Evolutionary conservation across 83 land plant species (phyloP), one percentile per base, ranked within the genome.

Genomic region (Isoetes engelmannii): DNA sequence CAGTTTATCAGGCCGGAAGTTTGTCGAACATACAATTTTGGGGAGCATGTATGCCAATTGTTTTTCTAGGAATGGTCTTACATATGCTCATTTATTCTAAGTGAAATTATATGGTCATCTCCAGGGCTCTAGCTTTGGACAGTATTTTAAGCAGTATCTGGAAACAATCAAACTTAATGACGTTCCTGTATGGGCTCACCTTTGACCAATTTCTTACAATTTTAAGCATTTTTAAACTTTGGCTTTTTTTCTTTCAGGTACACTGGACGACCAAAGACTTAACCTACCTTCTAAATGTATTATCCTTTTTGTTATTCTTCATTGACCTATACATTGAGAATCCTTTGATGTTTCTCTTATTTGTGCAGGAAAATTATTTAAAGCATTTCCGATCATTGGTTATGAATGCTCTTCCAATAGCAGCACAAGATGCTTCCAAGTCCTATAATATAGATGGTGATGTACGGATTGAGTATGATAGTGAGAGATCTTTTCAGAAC

Each of bases 1-100:
- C 97, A 95, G 28, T 95, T 95, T 79, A 87, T 95, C 62, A 87
- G 92, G 28, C 99, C 99, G 19, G 99, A 95, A 83, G 83, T 95
- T 5, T 92, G 99, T 83, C 79, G 99, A 65, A 95, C 97, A 47
- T 95, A 92, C 79, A 95, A 95, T 68, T 95, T 92, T 72, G 99
- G 99, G 44, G 99, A 95, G 78, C 95, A 86, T 83, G 98, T 93
- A 90, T 41, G 44, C 12, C 45, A 8, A 42, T 65, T 53, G 17
- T 53, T 12, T 5, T 28, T 28, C 37, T 28, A 28, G 37, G 37
- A 28, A 28, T 28, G 37, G 37, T 28, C 37, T 28, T 28, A 28
- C 1, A 28, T 28, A 28, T 28, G 37, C 1, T 28, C 37, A 28
- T 28, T 28, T 28, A 28, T 28, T 28, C 37, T 28, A 28, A 28